These are phyloP conservation scores for Aureobasidium sp. DNA, from an alignment of 2,329 filamentous ascomycete species.

Conservation along the genomic window DNA sequence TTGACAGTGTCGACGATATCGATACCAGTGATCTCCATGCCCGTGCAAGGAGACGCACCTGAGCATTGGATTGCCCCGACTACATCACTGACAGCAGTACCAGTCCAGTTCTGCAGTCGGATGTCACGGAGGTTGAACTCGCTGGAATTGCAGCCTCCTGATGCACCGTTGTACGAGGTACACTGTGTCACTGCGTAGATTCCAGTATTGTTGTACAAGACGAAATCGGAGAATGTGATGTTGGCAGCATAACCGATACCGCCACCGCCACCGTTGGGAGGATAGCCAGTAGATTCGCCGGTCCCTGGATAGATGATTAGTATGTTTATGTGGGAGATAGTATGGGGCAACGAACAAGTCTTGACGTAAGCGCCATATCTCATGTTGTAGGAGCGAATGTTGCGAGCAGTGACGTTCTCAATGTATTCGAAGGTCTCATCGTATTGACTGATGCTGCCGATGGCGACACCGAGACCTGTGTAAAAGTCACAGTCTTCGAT, in stretches of 20 bases:
- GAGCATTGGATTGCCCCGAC: slow-evolving; percentile 23
- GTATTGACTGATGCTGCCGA: slow-evolving; percentile 51
- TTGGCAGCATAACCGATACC: slow-evolving; percentile 39
- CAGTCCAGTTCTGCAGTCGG: slow-evolving; percentile 20
- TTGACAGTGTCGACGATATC: slow-evolving; percentile 14
- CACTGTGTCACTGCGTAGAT: slow-evolving; percentile 23
- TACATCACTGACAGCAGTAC: slow-evolving; percentile 21
- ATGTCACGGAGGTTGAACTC: slow-evolving; percentile 32
- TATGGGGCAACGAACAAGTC: slow-evolving; percentile 31
- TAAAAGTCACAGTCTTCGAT: slow-evolving; percentile 43
- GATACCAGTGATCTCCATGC: slow-evolving; percentile 20
- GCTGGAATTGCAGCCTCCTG: slow-evolving; percentile 21
- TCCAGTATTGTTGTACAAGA: slow-evolving; percentile 17
- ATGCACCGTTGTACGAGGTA: slow-evolving; percentile 19
- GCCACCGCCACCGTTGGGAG: slow-evolving; percentile 50
- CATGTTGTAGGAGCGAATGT: slow-evolving; percentile 40
- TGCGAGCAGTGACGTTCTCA: slow-evolving; percentile 40
- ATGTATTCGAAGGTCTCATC: slow-evolving; percentile 40
- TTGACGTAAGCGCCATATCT: slow-evolving; percentile 45
- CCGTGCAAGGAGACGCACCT: slow-evolving; percentile 20
- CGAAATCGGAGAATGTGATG: slow-evolving; percentile 29
- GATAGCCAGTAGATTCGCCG: slow-evolving; percentile 29
- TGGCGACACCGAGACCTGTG: slow-evolving; percentile 44
- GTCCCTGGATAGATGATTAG: slow-evolving; percentile 35
- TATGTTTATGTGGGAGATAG: not conserved